A percentile compares a stretch with the other conserved stretches of the same genome.
These are phyloP conservation scores for Aspergillus uvarum DNA, from an alignment of 2,329 filamentous ascomycete genomes.

Conservation along the genomic window DNA sequence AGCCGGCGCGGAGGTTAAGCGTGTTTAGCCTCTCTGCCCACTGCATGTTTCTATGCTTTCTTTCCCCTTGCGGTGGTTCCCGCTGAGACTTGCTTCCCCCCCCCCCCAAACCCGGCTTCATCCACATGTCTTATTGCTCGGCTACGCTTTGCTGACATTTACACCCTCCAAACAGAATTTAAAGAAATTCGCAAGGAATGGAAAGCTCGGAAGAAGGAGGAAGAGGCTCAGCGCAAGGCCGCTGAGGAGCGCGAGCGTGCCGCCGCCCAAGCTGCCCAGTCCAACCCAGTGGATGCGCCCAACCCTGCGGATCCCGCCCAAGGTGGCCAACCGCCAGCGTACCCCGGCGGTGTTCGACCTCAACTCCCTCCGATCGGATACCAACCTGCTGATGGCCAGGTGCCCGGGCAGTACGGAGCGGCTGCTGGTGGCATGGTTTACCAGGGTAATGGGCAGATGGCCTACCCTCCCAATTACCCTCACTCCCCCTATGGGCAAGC, in stretches of 20 bases:
- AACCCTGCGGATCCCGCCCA: slow-evolving; percentile 50
- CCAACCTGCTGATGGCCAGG: slow-evolving; percentile 56
- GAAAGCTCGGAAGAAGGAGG: slow-evolving; percentile 99
- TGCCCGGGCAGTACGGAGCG: slow-evolving; percentile 64
- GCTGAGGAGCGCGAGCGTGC: slow-evolving; percentile 79
- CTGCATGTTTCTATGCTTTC: slow-evolving; percentile 16
- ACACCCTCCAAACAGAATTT: slow-evolving; percentile 66
- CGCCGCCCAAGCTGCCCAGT: slow-evolving; percentile 54
- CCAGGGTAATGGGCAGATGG: slow-evolving; percentile 50
- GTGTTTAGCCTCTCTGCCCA: not conserved
- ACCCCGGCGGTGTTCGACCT: slow-evolving; percentile 55
- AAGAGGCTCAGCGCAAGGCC: slow-evolving; percentile 83
- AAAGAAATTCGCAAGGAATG: slow-evolving; percentile 99
- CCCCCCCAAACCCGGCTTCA: slow-evolving; percentile 5
- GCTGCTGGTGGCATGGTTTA: slow-evolving; percentile 52
- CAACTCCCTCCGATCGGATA: slow-evolving; percentile 77
- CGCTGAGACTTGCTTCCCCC: slow-evolving; percentile 4
- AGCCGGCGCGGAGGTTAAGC: slow-evolving; percentile 49
- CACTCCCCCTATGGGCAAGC: slow-evolving; percentile 52
- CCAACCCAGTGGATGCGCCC: slow-evolving; percentile 47
- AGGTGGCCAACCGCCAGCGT: slow-evolving; percentile 43
- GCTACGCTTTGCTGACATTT: slow-evolving; percentile 19
- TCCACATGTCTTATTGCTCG: not conserved
- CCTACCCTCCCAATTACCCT: slow-evolving; percentile 49
- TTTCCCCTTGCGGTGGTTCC: slow-evolving; percentile 15